Base-by-base conservation (phyloP, 768 basidiomycete genomes). In the Tricholoma bakamatsutake region DNA sequence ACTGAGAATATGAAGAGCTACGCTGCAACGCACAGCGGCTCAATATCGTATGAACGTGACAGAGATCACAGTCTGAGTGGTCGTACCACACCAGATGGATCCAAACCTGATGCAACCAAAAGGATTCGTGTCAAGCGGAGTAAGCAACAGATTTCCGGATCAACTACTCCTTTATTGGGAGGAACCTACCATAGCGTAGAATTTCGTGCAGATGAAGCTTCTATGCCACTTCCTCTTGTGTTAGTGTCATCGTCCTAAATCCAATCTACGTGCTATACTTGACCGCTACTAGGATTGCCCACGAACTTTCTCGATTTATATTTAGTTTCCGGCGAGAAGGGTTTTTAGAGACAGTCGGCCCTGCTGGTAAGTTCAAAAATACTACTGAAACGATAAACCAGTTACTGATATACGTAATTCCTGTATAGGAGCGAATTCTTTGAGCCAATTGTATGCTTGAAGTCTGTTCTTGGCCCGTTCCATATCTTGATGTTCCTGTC, bases 301-400 rank as follows among this genome's bases (percentile, higher is more conserved):
- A 93, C 69, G 91, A 95, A 66, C 75, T 97, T 34, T 77, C 81
- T 17, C 73, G 83, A 45, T 68, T 77, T 28, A 67, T 95, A 43
- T 93, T 90, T 68, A 71, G 71, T 52, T 94, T 90, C 69, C 83
- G 85, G 65, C 76, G 87, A 35, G 85, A 90, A 61, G 93, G 92
- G 1, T 85, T 85, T 55, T 69, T 98, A 50, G 95, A 97, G 68
- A 86, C 87, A 15, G 85, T 95, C 57, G 95, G 95, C 33, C 93
- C 93, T 11, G 93, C 94, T 28, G 86, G 91, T 83, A 66, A 67
- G 72, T 64, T 11, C 35, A 24, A 5, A 49, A 21, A 52, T 30
- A 37, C 40, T 35, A 33, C 21, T 21, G 48, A 46, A 24, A 24
- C 30, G 17, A n/a, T 24, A 24, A 24, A 3, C 27, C 1, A 40